Evolutionary conservation across 495 filamentous ascomycete species (phyloP).

Genomic region (Xylaria longipes): DNA sequence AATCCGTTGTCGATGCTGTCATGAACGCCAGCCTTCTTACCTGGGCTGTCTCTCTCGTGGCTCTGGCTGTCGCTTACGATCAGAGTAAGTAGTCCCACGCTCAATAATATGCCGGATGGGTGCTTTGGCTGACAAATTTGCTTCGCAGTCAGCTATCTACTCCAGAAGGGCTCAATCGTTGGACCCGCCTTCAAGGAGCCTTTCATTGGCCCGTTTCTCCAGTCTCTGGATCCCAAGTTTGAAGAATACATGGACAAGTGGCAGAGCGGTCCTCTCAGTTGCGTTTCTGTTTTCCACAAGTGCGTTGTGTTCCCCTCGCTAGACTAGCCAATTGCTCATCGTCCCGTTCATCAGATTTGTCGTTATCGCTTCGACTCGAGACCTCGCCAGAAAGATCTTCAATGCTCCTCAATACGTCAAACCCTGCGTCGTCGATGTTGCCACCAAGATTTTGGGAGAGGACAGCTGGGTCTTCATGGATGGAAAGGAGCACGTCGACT

Average conservation of each 20-base stretch:
- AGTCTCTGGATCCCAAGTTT: conserved; percentile 92
- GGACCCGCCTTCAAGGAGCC: conserved; percentile 87
- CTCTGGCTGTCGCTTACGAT: conserved; percentile 79
- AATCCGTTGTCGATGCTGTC: conserved; percentile 51
- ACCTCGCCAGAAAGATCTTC: conserved; percentile 96
- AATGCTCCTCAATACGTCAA: conserved; percentile 93
- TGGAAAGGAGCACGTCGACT: conserved; percentile 93
- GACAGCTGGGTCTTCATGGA: conserved; percentile 98
- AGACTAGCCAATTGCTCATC: neutral
- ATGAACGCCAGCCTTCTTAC: conserved; percentile 67
- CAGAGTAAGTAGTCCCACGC: conserved; percentile 66
- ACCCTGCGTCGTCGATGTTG: conserved; percentile 95
- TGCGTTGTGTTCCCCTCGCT: conserved; percentile 52
- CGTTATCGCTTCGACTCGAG: conserved; percentile 93
- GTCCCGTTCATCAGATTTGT: conserved; percentile 73
- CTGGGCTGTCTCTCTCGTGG: conserved; percentile 67
- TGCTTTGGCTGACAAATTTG: conserved; percentile 35
- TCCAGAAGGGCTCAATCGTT: conserved; percentile 82
- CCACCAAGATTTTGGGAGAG: conserved; percentile 89
- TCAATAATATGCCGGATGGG: conserved; percentile 8
- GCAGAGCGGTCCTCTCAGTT: conserved; percentile 88
- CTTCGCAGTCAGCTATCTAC: conserved; percentile 77
- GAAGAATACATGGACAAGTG: conserved; percentile 90
- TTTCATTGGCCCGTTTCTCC: conserved; percentile 94
- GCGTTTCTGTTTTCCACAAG: conserved; percentile 99